Base-by-base conservation (phyloP, 2,329 filamentous ascomycete species). In the Hortaea sp. region DNA sequence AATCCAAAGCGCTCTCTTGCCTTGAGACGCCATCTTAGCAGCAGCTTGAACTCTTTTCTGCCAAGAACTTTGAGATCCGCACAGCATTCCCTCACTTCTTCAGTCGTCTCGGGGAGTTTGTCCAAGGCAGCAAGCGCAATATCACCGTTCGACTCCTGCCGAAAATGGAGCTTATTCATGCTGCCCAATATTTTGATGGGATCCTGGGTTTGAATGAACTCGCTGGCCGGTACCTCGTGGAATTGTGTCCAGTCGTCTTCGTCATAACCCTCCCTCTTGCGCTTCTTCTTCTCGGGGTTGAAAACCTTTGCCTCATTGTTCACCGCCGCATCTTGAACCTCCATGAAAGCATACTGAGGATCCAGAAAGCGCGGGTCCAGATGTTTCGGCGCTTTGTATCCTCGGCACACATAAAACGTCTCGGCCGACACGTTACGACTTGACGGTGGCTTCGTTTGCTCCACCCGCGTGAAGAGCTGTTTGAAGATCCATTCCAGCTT, bases 241-340 rank as follows among this genome's bases (percentile, higher is more conserved):
- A 85, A 94, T 58, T 95, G 87, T 4, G 81, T 90, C 66, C 84
- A 95, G 55, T 98, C 88, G 32, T 88, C 90, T 66, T 98, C 92
- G 55, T 97, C 90, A 55, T 98, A 98, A 74, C 92, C 92, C 39
- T 94, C 90, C 73, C 92, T 77, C 78, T 95, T 97, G 48, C 92
- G 76, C 79, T 95, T 98, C 76, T 97, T 98, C 62, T 87, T 75
- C 63, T 98, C 92, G 0, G 92, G 92, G 55, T 98, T 95, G 74
- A 90, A 98, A 2, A 98, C 92, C 65, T 94, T 95, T 35, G 92
- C 92, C 65, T 98, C 92, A 57, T 97, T 94, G 66, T 97, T 98
- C 1, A 88, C 88, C 0, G 83, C 84, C 1, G 85, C 80, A 47
- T 85, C 86, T 30, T 84, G 73, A n/a, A 95, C 72, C 65, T 98